Percentiles rank a stretch among this genome's conserved stretches.
Conservation (phyloP, 352 stramenopile species). For the Pythium folliculosum region DNA sequence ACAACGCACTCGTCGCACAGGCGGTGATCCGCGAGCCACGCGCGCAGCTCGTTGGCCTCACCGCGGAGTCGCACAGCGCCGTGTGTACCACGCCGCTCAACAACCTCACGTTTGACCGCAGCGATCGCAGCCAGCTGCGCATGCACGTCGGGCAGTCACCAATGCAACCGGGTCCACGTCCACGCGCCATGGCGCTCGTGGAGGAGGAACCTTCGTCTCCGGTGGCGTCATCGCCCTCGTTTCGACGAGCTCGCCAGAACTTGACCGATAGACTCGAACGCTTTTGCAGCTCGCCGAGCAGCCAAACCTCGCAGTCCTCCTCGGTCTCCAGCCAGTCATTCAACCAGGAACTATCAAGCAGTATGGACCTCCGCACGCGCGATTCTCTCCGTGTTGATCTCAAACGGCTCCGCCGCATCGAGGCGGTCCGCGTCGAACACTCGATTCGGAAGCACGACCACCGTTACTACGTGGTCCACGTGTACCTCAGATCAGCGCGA, state of each 20-base stretch:
- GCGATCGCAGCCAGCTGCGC: too few relatives aligned
- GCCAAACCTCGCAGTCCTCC: background rate
- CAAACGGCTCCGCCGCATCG: background rate
- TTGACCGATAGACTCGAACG: constrained; percentile 5
- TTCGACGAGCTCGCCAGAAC: background rate
- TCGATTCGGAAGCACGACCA: constrained; percentile 16
- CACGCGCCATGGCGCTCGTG: constrained; percentile 3
- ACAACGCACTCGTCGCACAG: too few relatives aligned
- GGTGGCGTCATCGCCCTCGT: background rate
- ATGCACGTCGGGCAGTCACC: too few relatives aligned
- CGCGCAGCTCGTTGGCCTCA: too few relatives aligned
- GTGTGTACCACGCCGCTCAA: too few relatives aligned
- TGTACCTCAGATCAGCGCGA: background rate
- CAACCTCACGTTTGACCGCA: too few relatives aligned
- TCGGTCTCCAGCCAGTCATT: background rate
- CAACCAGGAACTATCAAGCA: too few relatives aligned
- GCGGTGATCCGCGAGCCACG: too few relatives aligned
- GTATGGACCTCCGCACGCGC: background rate
- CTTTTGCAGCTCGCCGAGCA: constrained; percentile 1
- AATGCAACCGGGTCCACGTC: too few relatives aligned
- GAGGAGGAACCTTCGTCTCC: background rate
- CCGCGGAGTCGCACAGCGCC: too few relatives aligned
- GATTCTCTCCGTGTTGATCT: background rate
- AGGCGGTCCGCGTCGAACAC: constrained; percentile 15
- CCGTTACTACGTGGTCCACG: constrained; percentile 13